Evolutionary conservation across 2,329 filamentous ascomycete genomes (phyloP), one percentile per base, ranked within the genome.

Genomic region (Xylaria sp.): DNA sequence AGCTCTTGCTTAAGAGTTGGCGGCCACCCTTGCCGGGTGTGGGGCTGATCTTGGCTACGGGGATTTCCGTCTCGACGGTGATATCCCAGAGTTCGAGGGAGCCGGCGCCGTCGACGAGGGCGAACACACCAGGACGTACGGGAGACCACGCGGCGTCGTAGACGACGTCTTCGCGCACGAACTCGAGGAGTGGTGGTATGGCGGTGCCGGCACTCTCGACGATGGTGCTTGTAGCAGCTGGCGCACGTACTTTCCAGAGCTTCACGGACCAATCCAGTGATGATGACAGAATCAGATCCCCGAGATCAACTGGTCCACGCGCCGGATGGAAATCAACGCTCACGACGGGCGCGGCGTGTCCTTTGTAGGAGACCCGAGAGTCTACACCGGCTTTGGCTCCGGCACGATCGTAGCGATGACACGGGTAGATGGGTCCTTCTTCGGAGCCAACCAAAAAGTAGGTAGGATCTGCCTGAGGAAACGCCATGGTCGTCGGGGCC

Each of bases 391-490:
- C 95, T 82, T 98, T 98, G 71, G 96, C 96, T 65, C 96, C 96
- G 5, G 96, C 96, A 70, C 96, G 92, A 80, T 99, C 96, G 81
- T 99, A 99, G 68, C 96, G 88, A 79, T 99, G 96, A 77, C 96
- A 97, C 0, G 96, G 94, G 80, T 96, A 97, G 70, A 99, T 97
- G 53, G 91, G 91, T 57, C 96, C 96, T 83, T 99, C 96, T 82
- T 99, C 96, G 31, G 94, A 97, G 45, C 96, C 96, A 38, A 97
- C 92, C 3, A 99, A 89, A 84, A 99, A 99, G 80, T 97, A 98
- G 0, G 96, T 99, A 2, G 96, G 96, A 75, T 99, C 96, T 0
- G 94, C 92, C 75, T 95, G 90, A 0, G 96, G 96, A 81, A 99
- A 99, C 17, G 93, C 92, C 81, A 99, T 92, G 79, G 92, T 97